Evolutionary conservation across 2,329 filamentous ascomycete species (phyloP), one percentile per base, ranked within the genome.

Genomic region (Cladophialophora yegresii): DNA sequence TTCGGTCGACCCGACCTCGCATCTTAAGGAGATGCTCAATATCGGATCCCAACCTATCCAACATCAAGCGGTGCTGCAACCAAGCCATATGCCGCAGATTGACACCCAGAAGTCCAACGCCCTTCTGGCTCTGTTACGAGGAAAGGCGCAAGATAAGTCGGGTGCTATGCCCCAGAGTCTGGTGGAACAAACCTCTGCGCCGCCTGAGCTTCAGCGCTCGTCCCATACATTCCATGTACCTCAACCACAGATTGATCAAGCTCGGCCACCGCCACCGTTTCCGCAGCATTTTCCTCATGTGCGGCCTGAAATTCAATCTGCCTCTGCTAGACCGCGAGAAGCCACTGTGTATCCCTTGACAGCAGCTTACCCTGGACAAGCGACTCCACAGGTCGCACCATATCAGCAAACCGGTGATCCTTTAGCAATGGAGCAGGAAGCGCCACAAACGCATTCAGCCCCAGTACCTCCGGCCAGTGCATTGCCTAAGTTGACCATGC

Each of bases 51-150:
- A 57, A 54, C 30, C 70, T 23, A 26, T 54, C 6, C 71, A 67
- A 54, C 64, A 54, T 33, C 62, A 60, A 20, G 43, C 58, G 28
- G 33, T 65, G 55, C 47, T 60, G 5, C 66, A 67, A 26, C 54
- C 71, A 36, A 63, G 60, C 43, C 68, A 72, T 47, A 60, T 71
- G 49, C 54, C 71, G 45, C 65, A 70, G 22, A 65, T 74, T 16
- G 78, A 78, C 49, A 70, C 75, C 10, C 76, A 76, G 8, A 79
- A 81, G 64, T 80, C 81, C 0, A 83, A 81, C 70, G 81, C 81
- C 40, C 78, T 89, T 54, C 76, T 89, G 58, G 81, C 84, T 16
- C 78, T 89, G 68, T 77, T 89, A 49, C 78, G 80, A 66, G 77
- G 77, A 54, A 75, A 75, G 22, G 67, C 75, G 3, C 71, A 73